Percentiles rank a stretch among this genome's conserved stretches.
Evolutionary conservation across 1,284 basidiomycete species (phyloP).

Genomic region (Naganishia sp.): DNA sequence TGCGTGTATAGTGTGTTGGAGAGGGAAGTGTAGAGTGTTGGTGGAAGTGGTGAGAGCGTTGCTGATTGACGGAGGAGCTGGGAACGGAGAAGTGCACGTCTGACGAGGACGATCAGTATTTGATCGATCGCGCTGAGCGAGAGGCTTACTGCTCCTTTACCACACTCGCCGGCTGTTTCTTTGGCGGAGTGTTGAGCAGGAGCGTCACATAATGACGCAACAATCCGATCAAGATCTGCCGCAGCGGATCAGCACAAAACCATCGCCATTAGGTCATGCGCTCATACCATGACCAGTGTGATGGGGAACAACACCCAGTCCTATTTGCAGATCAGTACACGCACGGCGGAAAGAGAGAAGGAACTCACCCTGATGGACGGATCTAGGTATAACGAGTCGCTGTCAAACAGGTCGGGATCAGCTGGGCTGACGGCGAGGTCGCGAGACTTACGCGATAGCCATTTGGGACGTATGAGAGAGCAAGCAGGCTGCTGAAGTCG

Average conservation of each 20-base stretch:
- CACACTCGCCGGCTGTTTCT: conserved; percentile 72
- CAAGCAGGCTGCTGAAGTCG: background rate
- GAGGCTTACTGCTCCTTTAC: conserved; percentile 98
- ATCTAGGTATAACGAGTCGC: conserved; percentile 72
- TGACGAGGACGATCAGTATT: too few species aligned
- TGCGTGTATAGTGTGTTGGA: conserved; percentile 70
- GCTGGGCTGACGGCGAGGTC: background rate
- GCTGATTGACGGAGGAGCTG: conserved; percentile 78
- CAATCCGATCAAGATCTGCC: conserved; percentile 87
- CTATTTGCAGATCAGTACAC: conserved; percentile 36
- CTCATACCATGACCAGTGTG: conserved; percentile 97
- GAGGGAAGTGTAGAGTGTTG: conserved; percentile 70
- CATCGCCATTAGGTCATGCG: too few species aligned
- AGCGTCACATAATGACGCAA: conserved; percentile 89
- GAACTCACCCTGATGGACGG: conserved; percentile 79
- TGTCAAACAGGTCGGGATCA: conserved; percentile 22
- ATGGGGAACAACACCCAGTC: conserved; percentile 87
- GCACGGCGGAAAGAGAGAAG: background rate
- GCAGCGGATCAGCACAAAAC: background rate
- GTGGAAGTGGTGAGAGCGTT: conserved; percentile 76
- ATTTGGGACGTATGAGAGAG: background rate
- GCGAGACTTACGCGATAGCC: conserved; percentile 1
- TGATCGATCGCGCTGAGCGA: too few species aligned
- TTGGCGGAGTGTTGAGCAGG: conserved; percentile 80
- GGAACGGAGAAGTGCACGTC: conserved; percentile 79